Conservation (phyloP, 2,329 filamentous ascomycete genomes). For the Phyllosticta citribraziliensis region DNA sequence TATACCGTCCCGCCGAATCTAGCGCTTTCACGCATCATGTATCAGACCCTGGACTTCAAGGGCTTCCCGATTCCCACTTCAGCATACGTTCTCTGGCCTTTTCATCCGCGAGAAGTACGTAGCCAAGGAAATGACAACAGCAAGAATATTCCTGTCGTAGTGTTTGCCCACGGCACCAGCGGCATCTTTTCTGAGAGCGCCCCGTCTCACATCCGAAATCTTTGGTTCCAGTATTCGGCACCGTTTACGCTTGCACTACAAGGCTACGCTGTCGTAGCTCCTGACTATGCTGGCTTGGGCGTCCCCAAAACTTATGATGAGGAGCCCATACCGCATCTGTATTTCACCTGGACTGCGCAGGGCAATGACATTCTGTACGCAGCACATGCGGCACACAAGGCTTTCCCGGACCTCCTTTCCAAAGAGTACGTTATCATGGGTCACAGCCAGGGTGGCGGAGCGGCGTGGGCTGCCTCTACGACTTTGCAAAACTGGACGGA, state of each 20-base stretch:
- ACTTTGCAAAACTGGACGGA: not conserved
- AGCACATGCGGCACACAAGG: conserved; percentile 31
- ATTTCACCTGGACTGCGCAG: conserved; percentile 26
- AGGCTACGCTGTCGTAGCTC: conserved; percentile 19
- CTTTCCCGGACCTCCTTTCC: conserved; percentile 28
- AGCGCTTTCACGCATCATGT: conserved; percentile 41
- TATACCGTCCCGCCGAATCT: conserved; percentile 35
- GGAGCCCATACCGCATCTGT: conserved; percentile 26
- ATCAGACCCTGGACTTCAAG: conserved; percentile 37
- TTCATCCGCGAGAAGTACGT: conserved; percentile 10
- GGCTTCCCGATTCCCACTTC: conserved; percentile 39
- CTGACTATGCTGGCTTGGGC: conserved; percentile 20
- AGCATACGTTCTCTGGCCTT: conserved; percentile 44
- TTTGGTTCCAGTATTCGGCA: conserved; percentile 18
- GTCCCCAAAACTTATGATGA: not conserved
- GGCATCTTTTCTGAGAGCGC: conserved; percentile 15
- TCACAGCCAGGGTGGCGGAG: conserved; percentile 39
- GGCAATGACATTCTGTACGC: conserved; percentile 38
- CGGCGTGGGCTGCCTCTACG: conserved; percentile 29
- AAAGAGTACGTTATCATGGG: conserved; percentile 37
- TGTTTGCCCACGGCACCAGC: conserved; percentile 16
- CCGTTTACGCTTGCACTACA: conserved; percentile 18
- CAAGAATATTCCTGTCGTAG: conserved; percentile 10
- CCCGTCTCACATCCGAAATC: conserved; percentile 17
- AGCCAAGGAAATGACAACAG: conserved; percentile 8